Conservation (phyloP, 176 grass and related monocot genomes). For the Ananas comosus region DNA sequence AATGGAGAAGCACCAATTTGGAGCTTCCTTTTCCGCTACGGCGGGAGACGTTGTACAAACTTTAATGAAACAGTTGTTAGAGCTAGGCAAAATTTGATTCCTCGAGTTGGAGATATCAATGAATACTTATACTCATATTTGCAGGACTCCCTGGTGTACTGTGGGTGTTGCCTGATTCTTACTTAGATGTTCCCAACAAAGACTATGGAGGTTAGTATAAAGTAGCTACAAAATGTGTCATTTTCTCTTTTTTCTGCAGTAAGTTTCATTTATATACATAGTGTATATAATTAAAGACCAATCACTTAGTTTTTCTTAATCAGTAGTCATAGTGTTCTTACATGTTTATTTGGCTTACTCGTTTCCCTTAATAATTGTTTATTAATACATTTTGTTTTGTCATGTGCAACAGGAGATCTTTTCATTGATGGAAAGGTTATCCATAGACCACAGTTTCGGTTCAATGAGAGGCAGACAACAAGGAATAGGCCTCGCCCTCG, state of each 20-base stretch:
- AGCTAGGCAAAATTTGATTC: not conserved
- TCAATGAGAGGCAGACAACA: slow-evolving; percentile 74
- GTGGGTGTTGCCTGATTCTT: slow-evolving; percentile 98
- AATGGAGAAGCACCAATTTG: too few species aligned
- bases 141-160: slow-evolving; percentile 91
- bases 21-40: too few species aligned
- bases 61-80: not conserved
- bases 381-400: not conserved
- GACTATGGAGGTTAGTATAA: slow-evolving; percentile 77
- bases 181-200: slow-evolving; percentile 96
- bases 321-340: too few species aligned
- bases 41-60: too few species aligned
- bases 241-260: not conserved
- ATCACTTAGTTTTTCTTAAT: too few species aligned
- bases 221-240: not conserved
- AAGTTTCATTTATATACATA: not conserved
- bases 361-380: too few species aligned
- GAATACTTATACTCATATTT: slow-evolving; percentile 7
- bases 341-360: too few species aligned
- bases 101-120: not conserved
- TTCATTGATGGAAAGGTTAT: slow-evolving; percentile 82
- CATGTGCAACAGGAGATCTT: slow-evolving; percentile 53
- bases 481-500: slow-evolving; percentile 57
- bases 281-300: not conserved
- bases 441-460: slow-evolving; percentile 56